phyloP scores from a whole-genome alignment of 1,284 basidiomycete genomes.

The Amylostereum areolatum region DNA sequence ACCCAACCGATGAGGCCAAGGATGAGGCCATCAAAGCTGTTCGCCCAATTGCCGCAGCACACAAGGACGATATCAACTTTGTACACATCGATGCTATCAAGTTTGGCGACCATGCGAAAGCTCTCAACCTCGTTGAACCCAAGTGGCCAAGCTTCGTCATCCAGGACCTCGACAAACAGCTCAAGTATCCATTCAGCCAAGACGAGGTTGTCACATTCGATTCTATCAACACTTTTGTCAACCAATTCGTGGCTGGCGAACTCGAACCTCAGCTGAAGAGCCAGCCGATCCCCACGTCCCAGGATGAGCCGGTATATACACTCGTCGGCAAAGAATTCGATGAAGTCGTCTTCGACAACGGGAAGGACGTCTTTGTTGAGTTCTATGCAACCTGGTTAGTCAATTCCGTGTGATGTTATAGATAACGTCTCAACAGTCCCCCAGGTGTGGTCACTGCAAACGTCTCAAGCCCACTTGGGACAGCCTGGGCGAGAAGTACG shows the following conservation, averaged over 20 bases:
- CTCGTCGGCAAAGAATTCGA: conserved; percentile 93
- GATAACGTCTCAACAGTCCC: conserved; percentile 14
- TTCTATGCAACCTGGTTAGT: conserved; percentile 94
- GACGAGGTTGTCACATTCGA: conserved; percentile 51
- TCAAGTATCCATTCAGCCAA: conserved; percentile 89
- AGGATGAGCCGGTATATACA: conserved; percentile 80
- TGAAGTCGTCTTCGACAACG: conserved; percentile 77
- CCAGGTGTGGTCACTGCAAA: conserved; percentile 96
- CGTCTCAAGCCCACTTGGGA: conserved; percentile 95
- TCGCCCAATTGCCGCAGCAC: conserved; percentile 71
- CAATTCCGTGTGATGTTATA: not conserved
- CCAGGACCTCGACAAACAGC: conserved; percentile 78
- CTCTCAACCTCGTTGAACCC: conserved; percentile 79
- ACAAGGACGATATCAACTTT: conserved; percentile 91
- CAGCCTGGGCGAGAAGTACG: conserved; percentile 83
- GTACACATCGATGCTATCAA: conserved; percentile 97
- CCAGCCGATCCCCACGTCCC: conserved; percentile 77
- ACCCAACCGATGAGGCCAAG: conserved; percentile 69
- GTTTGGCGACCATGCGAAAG: conserved; percentile 94
- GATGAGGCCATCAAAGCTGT: conserved; percentile 66
- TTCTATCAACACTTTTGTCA: conserved; percentile 56
- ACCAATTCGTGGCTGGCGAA: conserved; percentile 65
- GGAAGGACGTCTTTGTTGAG: conserved; percentile 95
- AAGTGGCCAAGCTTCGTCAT: conserved; percentile 95
- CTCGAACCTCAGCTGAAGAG: conserved; percentile 88